Evolutionary conservation across 164 flowering plant genomes (phyloP), one percentile per base, ranked within the genome.

Genomic region (Magnolia kwangsiensis): DNA sequence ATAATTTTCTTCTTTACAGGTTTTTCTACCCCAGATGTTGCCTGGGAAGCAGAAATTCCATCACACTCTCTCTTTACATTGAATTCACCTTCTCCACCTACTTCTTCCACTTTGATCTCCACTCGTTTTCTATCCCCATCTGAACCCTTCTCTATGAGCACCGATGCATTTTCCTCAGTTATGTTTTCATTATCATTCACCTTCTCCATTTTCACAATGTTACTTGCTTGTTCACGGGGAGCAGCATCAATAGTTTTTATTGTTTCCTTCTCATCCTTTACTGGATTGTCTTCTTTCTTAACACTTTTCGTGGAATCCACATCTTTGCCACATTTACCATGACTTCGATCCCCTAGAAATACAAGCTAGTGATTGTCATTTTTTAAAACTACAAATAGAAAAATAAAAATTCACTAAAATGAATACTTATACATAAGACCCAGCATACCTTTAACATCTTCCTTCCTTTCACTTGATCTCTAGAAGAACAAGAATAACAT

Each of bases 1-100:
- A 94, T 78, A 73, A 91, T 84, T 82, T 84, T 94, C 84, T 89
- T 95, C 80, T 89, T 92, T 65, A 81, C 89, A 50, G 87, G 24
- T 80, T 86, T 90, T 71, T 66, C 81, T 78, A 18, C 72, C 19
- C 69, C 80, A 76, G 79, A 69, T 58, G 61, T 55, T 55, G 79
- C 67, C 80, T 74, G 86, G 72, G 75, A 75, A 83, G 8, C 79
- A 71, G 82, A 50, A 67, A 73, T 63, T 79, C 67, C 88, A 70
- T 51, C 90, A 50, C 50, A 66, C 37, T 81, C 86, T 75, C 82
- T 81, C 58, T 80, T 83, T 63, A 73, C 84, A 74, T 45, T 58
- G 59, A 11, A 7, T 37, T 79, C 78, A 20, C 49, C 80, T 31
- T 77, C 85, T 71, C 69, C 82, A 61, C 74, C 74, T 2, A 23